Evolutionary conservation across 2,329 filamentous ascomycete genomes (phyloP), one percentile per base, ranked within the genome.

Genomic region (Clonostachys byssicola): DNA sequence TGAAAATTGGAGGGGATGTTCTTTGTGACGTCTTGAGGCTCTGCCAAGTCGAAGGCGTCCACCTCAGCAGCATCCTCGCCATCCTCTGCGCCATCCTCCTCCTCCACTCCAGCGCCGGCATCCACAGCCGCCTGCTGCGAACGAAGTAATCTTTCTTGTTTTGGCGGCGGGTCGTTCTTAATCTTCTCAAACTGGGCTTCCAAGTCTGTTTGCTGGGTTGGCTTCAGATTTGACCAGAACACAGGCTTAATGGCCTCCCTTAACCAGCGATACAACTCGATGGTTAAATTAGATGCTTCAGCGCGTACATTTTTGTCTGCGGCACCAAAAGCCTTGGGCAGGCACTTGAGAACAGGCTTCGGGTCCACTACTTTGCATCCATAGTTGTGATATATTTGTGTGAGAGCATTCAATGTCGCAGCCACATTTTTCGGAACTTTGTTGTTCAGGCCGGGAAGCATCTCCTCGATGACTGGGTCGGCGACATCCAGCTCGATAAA

Each of bases 301-400:
- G 92, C 91, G 67, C 94, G 86, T 14, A 99, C 89, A 63, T 97
- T 97, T 70, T 99, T 99, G 75, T 99, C 94, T 34, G 94, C 92
- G 64, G 97, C 94, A 17, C 89, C 90, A 62, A 96, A 99, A 3
- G 86, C 86, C 62, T 96, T 95, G 4, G 94, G 91, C 3, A 99
- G 74, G 12, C 81, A 72, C 64, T 97, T 97, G 50, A 97, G 78
- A 17, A 95, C 84, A 2, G 89, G 86, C 63, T 99, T 96, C 5
- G 95, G 90, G 60, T 99, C 94, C 44, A 94, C 86, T 16, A 90
- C 83, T 68, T 96, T 96, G 73, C 91, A 95, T 48, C 95, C 94
- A 64, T 92, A 99, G 60, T 89, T 94, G 66, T 96, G 91, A 62
- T 89, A 94, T 49, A 97, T 90, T 43, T 85, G 78, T 1, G 87